These are phyloP conservation scores for Paspalum vaginatum DNA, from an alignment of 176 grass and related monocot species.

Conservation along the genomic window DNA sequence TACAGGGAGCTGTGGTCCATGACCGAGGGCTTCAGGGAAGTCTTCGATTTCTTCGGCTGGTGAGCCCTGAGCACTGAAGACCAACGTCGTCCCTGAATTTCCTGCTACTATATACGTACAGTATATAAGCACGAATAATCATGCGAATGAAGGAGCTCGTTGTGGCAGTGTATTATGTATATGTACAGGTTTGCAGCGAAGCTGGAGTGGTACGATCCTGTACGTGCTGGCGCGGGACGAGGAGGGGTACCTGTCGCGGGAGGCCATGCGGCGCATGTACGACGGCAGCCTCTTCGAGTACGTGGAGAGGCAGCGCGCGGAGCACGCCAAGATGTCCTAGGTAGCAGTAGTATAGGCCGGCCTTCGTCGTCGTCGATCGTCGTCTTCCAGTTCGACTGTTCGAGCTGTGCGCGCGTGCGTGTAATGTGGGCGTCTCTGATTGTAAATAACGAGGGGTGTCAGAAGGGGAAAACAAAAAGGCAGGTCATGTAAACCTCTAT, in stretches of 20 bases:
- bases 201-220: constrained; percentile 70
- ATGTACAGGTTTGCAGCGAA: constrained; percentile 60
- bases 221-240: constrained; percentile 76
- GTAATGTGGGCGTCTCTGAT: neutral
- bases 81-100: too few relatives aligned
- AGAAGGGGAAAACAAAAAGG: too few relatives aligned
- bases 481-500: too few relatives aligned
- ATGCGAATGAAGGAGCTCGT: too few relatives aligned
- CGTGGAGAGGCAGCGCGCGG: constrained; percentile 40
- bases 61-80: constrained; percentile 15
- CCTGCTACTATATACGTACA: too few relatives aligned
- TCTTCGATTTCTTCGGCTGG: constrained; percentile 64
- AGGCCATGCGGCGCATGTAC: constrained; percentile 69
- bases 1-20: constrained; percentile 67
- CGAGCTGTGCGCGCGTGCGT: accelerated
- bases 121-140: too few relatives aligned
- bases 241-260: constrained; percentile 70
- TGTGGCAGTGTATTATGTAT: too few relatives aligned
- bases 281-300: constrained; percentile 89
- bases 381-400: too few relatives aligned
- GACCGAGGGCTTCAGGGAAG: constrained; percentile 56
- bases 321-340: constrained; percentile 67
- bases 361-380: too few relatives aligned
- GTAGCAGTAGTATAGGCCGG: too few relatives aligned
- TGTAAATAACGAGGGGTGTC: neutral